Conservation (phyloP, 441 rosid genomes). For the Erodium trifolium region DNA sequence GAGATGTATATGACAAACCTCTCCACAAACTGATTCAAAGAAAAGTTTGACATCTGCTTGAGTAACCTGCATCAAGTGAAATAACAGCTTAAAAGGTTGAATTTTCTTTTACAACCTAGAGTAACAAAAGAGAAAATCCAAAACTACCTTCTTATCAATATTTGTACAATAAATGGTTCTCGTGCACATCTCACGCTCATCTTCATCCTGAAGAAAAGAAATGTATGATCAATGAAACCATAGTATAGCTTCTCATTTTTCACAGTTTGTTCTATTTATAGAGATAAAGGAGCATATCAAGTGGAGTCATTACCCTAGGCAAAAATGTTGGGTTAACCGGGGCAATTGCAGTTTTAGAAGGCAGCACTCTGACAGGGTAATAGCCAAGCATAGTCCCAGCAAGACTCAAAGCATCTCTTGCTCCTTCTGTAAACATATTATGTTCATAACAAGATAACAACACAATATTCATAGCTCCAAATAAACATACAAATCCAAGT, state of each 20-base stretch:
- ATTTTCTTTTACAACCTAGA: not conserved
- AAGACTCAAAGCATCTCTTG: conserved; percentile 72
- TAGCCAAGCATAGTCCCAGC: conserved; percentile 79
- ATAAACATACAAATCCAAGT: not conserved
- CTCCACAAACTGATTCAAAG: conserved; percentile 80
- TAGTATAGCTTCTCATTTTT: not conserved
- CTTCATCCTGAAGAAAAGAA: conserved; percentile 6
- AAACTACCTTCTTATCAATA: conserved; percentile 68
- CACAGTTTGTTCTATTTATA: no score
- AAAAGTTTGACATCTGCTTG: conserved; percentile 72
- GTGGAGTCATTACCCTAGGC: conserved; percentile 51
- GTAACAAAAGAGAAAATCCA: not conserved
- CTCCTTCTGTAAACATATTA: conserved; percentile 57
- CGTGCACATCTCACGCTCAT: conserved; percentile 51
- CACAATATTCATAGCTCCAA: not conserved
- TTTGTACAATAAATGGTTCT: conserved; percentile 77
- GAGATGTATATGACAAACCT: conserved; percentile 41
- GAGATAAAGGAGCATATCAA: not conserved
- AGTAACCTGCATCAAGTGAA: conserved; percentile 48
- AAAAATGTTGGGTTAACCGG: conserved; percentile 96
- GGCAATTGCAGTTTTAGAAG: conserved; percentile 95
- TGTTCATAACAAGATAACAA: conserved; percentile 18
- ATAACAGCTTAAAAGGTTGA: not conserved
- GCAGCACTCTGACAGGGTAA: conserved; percentile 84
- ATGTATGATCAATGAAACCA: not conserved